Evolutionary conservation across 192 early-diverging fungal genomes (phyloP).

Genomic region (Coemansia biformis): DNA sequence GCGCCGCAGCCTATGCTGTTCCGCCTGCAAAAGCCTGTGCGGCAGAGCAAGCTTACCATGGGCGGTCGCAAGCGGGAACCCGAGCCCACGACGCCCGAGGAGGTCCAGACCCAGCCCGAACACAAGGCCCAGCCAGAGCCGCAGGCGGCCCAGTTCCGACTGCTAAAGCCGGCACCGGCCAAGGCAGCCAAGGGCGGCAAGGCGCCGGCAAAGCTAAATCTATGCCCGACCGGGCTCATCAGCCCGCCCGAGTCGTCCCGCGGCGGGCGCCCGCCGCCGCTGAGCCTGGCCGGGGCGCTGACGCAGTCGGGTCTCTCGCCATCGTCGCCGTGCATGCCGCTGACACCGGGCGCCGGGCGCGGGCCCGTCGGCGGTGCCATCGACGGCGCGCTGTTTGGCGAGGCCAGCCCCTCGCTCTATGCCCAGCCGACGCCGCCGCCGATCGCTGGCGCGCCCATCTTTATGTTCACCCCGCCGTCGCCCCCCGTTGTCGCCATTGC

Average conservation of each 20-base stretch:
- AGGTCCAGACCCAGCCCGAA: no score
- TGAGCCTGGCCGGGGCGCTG: conserved; percentile 15
- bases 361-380: conserved; percentile 1
- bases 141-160: conserved; percentile 16
- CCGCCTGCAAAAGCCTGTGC: conserved; percentile 2
- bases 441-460: conserved; percentile 25
- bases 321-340: conserved; percentile 27
- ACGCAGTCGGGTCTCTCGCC: conserved; percentile 20
- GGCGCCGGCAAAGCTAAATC: conserved; percentile 23
- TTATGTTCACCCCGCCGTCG: conserved; percentile 40
- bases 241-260: conserved; percentile 29
- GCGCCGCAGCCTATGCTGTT: conserved; percentile 1
- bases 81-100: not conserved
- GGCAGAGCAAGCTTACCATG: not conserved
- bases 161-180: conserved; percentile 31
- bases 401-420: conserved; percentile 40
- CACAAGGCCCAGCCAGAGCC: not conserved
- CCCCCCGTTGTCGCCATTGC: conserved; percentile 10
- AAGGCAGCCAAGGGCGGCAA: conserved; percentile 11
- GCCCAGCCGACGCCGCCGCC: conserved; percentile 28
- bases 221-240: conserved; percentile 28
- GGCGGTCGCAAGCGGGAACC: not conserved
- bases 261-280: conserved; percentile 18
- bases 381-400: conserved; percentile 21
- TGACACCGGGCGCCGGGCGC: conserved; percentile 13